Percentiles rank a stretch among this genome's conserved stretches.
Evolutionary conservation across 129 eudicot species (phyloP).

Genomic region (Sambucus nigra): DNA sequence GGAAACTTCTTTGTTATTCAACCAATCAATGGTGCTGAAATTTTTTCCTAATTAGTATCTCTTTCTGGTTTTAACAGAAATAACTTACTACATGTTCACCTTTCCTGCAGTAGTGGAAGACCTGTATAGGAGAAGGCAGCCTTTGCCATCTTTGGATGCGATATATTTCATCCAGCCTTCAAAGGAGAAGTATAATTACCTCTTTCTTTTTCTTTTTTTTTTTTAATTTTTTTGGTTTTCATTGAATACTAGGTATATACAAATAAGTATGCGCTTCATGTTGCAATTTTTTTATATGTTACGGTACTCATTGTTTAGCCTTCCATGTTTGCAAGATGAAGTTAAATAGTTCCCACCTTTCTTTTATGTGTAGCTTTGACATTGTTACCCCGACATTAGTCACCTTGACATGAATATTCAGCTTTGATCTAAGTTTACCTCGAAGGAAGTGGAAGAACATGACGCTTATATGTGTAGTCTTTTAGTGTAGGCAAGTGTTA

Average conservation of each 20-base stretch:
- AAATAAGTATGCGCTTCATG: too few relatives aligned
- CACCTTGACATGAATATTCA: too few relatives aligned
- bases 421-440: background rate
- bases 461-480: background rate
- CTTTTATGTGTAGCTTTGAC: background rate
- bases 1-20: background rate
- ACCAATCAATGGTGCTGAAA: background rate
- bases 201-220: conserved; percentile 1
- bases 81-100: background rate
- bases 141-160: conserved; percentile 85
- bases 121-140: conserved; percentile 79
- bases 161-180: conserved; percentile 83
- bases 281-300: too few relatives aligned
- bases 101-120: conserved; percentile 94
- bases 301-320: too few relatives aligned
- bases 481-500: too few relatives aligned
- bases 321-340: too few relatives aligned
- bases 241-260: too few relatives aligned
- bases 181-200: conserved; percentile 62
- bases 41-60: background rate
- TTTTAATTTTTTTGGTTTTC: background rate
- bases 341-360: background rate
- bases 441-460: conserved; percentile 1
- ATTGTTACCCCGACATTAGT: conserved; percentile 1
- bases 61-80: background rate